Evolutionary conservation across 2,329 filamentous ascomycete species (phyloP), one percentile per base, ranked within the genome.

Genomic region (Botrytis fragariae): DNA sequence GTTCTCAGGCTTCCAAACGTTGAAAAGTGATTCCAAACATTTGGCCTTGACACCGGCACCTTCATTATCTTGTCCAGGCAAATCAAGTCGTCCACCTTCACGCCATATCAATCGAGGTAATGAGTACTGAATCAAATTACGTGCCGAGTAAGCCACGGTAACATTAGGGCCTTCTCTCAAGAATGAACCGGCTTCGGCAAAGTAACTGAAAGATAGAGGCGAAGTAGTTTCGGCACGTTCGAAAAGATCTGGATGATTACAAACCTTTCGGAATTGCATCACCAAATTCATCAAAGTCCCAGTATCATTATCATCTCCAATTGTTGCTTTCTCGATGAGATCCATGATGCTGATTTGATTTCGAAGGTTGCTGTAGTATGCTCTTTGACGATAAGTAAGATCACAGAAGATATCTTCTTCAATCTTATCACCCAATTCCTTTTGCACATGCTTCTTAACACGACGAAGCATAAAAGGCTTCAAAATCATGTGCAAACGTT

Each of bases 211-310:
- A 0, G 93, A 92, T 79, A 95, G 91, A 0, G 96, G 94, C 14
- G 95, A 97, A 37, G 89, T 91, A 14, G 94, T 97, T 75, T 98
- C 95, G 16, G 95, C 95, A 63, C 96, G 92, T 83, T 99, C 95
- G 78, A 99, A 99, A 48, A 99, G 84, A 83, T 99, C 96, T 0
- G 96, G 96, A 81, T 99, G 96, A 81, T 99, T 99, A 85, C 96
- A 99, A 73, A 99, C 96, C 84, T 99, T 99, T 79, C 96, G 90
- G 88, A 99, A 99, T 84, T 99, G 96, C 96, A 99, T 99, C 76
- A 99, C 96, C 77, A 99, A 86, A 83, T 99, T 99, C 96, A 99
- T 98, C 79, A 99, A 84, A 1, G 95, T 98, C 59, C 95, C 95
- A 51, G 93, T 97, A 81, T 98, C 96, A 79, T 95, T 91, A 68